Evolutionary conservation across 2,329 filamentous ascomycete genomes (phyloP).

Genomic region (Septoria linicola): DNA sequence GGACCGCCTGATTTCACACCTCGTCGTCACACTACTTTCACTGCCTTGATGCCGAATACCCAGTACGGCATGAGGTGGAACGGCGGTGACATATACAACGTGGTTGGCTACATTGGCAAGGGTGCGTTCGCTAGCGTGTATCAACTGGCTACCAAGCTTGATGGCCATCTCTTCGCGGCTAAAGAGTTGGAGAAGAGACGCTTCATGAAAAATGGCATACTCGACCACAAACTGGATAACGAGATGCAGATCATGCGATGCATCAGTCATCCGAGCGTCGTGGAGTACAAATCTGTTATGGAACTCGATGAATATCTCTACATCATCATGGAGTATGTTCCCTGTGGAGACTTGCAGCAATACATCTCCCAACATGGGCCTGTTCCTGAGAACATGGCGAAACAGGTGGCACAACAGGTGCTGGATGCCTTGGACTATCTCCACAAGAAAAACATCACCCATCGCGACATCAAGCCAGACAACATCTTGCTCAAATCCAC

Average conservation of each 20-base stretch:
- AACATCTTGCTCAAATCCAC: constrained; percentile 82
- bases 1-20: constrained; percentile 13
- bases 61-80: constrained; percentile 71
- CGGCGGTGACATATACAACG: constrained; percentile 81
- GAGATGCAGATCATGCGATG: constrained; percentile 95
- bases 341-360: constrained; percentile 76
- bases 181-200: constrained; percentile 93
- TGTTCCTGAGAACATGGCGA: constrained; percentile 67
- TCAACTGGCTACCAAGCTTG: constrained; percentile 79
- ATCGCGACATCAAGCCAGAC: constrained; percentile 98
- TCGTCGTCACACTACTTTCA: constrained; percentile 21
- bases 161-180: constrained; percentile 80
- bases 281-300: constrained; percentile 85
- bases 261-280: constrained; percentile 83
- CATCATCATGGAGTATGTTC: constrained; percentile 95
- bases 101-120: constrained; percentile 77
- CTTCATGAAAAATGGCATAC: constrained; percentile 86
- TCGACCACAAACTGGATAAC: constrained; percentile 91
- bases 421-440: constrained; percentile 81
- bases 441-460: constrained; percentile 84
- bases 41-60: constrained; percentile 32
- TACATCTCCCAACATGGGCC: constrained; percentile 62
- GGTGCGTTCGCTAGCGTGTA: constrained; percentile 95
- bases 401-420: constrained; percentile 71
- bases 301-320: constrained; percentile 79